phyloP scores from a whole-genome alignment of 164 flowering plant genomes.

The Taxillus chinensis region DNA sequence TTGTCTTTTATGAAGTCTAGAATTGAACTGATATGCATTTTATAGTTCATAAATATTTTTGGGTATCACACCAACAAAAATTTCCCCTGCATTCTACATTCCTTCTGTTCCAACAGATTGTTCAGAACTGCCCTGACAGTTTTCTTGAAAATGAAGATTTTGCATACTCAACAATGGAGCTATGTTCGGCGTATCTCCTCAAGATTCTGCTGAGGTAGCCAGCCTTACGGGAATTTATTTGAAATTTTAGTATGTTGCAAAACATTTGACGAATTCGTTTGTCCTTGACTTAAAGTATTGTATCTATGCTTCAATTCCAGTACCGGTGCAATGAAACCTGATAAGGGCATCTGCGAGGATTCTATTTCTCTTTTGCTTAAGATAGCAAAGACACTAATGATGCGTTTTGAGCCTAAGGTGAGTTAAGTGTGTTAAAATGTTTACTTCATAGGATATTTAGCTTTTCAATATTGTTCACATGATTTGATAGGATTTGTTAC shows the following conservation, averaged over 20 bases:
- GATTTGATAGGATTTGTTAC: too few relatives aligned
- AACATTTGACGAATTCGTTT: background rate
- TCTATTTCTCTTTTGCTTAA: slow-evolving; percentile 32
- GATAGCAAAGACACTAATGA: slow-evolving; percentile 38
- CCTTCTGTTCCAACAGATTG: slow-evolving; percentile 43
- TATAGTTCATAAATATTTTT: too few relatives aligned
- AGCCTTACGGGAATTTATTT: background rate
- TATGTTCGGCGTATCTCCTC: slow-evolving; percentile 47
- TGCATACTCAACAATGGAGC: slow-evolving; percentile 41
- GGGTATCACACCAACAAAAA: too few relatives aligned
- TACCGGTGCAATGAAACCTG: slow-evolving; percentile 17
- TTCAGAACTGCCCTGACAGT: slow-evolving; percentile 56
- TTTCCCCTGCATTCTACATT: background rate
- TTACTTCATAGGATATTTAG: too few relatives aligned
- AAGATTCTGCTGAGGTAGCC: slow-evolving; percentile 39
- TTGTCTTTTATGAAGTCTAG: too few relatives aligned
- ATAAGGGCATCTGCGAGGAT: slow-evolving; percentile 25
- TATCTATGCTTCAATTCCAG: slow-evolving; percentile 21
- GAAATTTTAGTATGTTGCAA: background rate
- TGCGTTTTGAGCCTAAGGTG: slow-evolving; percentile 46
- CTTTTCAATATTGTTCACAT: too few relatives aligned
- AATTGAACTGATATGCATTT: background rate
- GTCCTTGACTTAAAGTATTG: background rate
- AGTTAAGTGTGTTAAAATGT: background rate
- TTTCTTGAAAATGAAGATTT: slow-evolving; percentile 53